Base-by-base conservation (phyloP, 2,329 filamentous ascomycete species). In the Escovopsis sp. region DNA sequence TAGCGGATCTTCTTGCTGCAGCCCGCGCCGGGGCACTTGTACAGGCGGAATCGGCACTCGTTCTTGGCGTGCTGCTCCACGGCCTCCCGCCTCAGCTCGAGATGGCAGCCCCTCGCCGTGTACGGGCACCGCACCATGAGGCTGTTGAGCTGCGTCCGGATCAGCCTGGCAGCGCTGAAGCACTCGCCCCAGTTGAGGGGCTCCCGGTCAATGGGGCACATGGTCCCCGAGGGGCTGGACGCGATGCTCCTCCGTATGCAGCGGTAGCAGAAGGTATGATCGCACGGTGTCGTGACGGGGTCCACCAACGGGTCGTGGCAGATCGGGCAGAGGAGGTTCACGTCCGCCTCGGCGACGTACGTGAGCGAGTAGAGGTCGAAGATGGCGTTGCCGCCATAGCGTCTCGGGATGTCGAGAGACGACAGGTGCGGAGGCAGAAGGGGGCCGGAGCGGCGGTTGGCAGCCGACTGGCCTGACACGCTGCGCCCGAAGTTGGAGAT, bases 181-280 rank as follows among this genome's bases (percentile, higher is more conserved):
- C 57, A 60, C 35, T 60, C 56, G 5, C 49, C 44, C 57, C 57
- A 60, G 11, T 46, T 41, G 7, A 60, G 34, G 10, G 57, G 54
- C 12, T 60, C 60, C n/a, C 73, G 63, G 49, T 77, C 73, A 37
- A 77, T 65, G 3, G 73, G 73, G 39, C 73, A 78, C 25, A 60
- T 53, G 2, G 53, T 53, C 5, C 57, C 56, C 2, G 57, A 55
- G 6, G 57, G 57, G 30, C 57, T 60, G 2, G 55, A 57, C 10
- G 55, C 48, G 32, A 60, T 58, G 44, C 57, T 58, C 23, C 57
- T 49, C 19, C 57, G 56, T 34, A 78, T 57, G 47, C 75, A 79
- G 4, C 60, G 58, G 35, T 66, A 64, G 46, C 75, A 79, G 48
- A 79, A 79, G 11, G 72, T 74, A 49, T 79, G 75, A 39, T 76